These are phyloP conservation scores for Abrus precatorius DNA, from an alignment of 306 rosid species.

Conservation along the genomic window DNA sequence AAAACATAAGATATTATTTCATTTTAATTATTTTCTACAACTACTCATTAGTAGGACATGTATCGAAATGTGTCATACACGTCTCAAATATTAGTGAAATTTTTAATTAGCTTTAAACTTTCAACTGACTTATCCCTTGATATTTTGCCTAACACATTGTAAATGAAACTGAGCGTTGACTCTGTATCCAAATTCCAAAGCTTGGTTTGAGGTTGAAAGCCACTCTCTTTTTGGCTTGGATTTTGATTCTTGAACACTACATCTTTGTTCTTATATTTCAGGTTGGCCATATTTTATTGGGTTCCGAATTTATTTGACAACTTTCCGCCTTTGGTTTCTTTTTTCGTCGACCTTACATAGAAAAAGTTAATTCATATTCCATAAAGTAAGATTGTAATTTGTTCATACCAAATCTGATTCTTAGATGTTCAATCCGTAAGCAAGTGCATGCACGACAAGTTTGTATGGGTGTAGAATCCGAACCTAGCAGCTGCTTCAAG, in stretches of 20 bases:
- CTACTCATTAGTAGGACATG: too few relatives aligned
- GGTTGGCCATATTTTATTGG: neutral
- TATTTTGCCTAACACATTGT: neutral
- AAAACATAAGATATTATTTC: too few relatives aligned
- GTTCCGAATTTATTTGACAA: constrained; percentile 12
- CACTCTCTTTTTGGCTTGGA: neutral
- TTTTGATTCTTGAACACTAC: constrained; percentile 15
- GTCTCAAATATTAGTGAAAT: too few relatives aligned
- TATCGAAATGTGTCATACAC: too few relatives aligned
- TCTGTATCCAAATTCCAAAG: constrained; percentile 10
- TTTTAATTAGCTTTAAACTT: too few relatives aligned
- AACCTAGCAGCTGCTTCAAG: constrained; percentile 3
- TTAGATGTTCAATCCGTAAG: constrained; percentile 3
- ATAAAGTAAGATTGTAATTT: neutral
- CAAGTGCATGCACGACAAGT: constrained; percentile 20
- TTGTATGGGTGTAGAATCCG: neutral
- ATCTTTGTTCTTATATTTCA: neutral
- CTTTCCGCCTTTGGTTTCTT: neutral
- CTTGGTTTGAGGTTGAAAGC: neutral
- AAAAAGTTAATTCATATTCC: constrained; percentile 22
- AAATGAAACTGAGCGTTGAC: constrained; percentile 6
- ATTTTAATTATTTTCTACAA: too few relatives aligned
- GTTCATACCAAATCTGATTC: constrained; percentile 9
- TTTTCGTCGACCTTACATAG: constrained; percentile 2
- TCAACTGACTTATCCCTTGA: too few relatives aligned